These are phyloP conservation scores for Tilletia indica DNA, from an alignment of 1,284 basidiomycete genomes.

Conservation along the genomic window DNA sequence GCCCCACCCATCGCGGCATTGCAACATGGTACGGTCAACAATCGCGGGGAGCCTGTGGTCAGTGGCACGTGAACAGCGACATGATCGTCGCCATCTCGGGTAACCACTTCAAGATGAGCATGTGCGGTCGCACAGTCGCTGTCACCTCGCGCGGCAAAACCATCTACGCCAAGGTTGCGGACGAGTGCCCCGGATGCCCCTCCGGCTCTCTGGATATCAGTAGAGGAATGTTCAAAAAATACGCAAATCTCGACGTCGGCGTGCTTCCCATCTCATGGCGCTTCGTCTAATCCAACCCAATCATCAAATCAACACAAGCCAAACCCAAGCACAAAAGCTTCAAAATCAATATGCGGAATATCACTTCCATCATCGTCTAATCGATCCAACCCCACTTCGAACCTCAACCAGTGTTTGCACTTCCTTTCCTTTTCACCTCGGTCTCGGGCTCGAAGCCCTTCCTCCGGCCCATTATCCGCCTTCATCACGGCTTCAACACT, in stretches of 20 bases:
- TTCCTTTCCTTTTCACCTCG: no score
- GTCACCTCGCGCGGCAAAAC: constrained; percentile 36
- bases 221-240: constrained; percentile 37
- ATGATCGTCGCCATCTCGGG: constrained; percentile 29
- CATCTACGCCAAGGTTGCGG: constrained; percentile 30
- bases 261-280: constrained; percentile 33
- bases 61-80: constrained; percentile 9
- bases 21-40: constrained; percentile 16
- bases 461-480: no score
- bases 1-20: background rate
- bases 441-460: no score
- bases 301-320: background rate
- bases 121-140: constrained; percentile 31
- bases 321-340: background rate
- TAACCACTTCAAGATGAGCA: constrained; percentile 26
- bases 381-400: background rate
- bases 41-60: constrained; percentile 3
- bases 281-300: background rate
- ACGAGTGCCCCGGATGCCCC: constrained; percentile 42
- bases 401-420: no score
- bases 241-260: constrained; percentile 28
- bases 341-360: background rate
- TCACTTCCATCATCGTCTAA: background rate
- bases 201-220: constrained; percentile 38
- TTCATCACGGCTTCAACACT: no score